These are phyloP conservation scores for Extremus antarcticus DNA, from an alignment of 495 filamentous ascomycete species.

Conservation along the genomic window DNA sequence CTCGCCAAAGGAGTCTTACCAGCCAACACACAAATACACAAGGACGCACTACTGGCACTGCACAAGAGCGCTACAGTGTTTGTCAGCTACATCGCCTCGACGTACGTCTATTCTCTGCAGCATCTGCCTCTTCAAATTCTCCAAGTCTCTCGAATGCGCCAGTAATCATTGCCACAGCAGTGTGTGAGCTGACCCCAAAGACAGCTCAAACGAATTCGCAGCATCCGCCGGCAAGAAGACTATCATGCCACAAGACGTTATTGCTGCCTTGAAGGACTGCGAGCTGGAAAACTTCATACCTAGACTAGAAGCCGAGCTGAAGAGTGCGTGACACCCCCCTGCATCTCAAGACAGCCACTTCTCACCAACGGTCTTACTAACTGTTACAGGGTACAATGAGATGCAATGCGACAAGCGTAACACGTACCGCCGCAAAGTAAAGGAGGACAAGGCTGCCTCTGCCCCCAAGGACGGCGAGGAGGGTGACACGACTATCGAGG, in stretches of 20 bases:
- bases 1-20: slow-evolving; percentile 96
- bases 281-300: slow-evolving; percentile 72
- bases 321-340: slow-evolving; percentile 34
- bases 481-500: slow-evolving; percentile 5
- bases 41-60: slow-evolving; percentile 82
- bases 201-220: slow-evolving; percentile 69
- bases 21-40: slow-evolving; percentile 86
- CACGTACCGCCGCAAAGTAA: slow-evolving; percentile 44
- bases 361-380: background rate
- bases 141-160: too few species aligned
- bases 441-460: slow-evolving; percentile 32
- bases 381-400: slow-evolving; percentile 40
- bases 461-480: slow-evolving; percentile 23
- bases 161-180: background rate
- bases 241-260: slow-evolving; percentile 71
- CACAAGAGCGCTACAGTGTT: slow-evolving; percentile 92
- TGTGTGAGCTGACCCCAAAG: background rate
- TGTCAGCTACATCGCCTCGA: slow-evolving; percentile 73
- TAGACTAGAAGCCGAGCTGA: slow-evolving; percentile 49
- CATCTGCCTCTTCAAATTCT: background rate
- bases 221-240: slow-evolving; percentile 63
- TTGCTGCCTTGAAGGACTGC: slow-evolving; percentile 67
- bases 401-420: slow-evolving; percentile 56
- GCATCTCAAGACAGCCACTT: background rate
- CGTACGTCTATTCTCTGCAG: slow-evolving; percentile 44